Percentiles rank a stretch among this genome's conserved stretches.
These are phyloP conservation scores for Pezicula radicicola DNA, from an alignment of 2,329 filamentous ascomycete species.

Conservation along the genomic window DNA sequence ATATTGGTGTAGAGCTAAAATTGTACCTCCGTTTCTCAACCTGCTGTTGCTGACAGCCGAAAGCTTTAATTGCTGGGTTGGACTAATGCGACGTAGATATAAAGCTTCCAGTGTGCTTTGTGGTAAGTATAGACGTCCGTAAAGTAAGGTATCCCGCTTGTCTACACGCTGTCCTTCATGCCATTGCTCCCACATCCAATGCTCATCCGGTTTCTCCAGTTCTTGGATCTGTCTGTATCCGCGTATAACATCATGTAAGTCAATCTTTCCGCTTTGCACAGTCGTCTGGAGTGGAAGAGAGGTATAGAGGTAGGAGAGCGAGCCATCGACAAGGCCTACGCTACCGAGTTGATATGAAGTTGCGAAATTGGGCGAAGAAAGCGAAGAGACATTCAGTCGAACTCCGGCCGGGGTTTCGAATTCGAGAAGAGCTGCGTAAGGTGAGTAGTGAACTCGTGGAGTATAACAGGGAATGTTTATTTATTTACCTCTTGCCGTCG, in stretches of 20 bases:
- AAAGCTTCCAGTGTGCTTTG: slow-evolving; percentile 83
- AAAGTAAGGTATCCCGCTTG: slow-evolving; percentile 59
- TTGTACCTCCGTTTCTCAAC: slow-evolving; percentile 72
- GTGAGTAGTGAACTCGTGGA: slow-evolving; percentile 6
- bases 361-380: slow-evolving; percentile 89
- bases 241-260: slow-evolving; percentile 72
- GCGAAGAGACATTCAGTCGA: slow-evolving; percentile 82
- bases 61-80: slow-evolving; percentile 75
- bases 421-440: slow-evolving; percentile 69
- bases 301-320: slow-evolving; percentile 95
- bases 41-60: slow-evolving; percentile 72
- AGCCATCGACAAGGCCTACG: slow-evolving; percentile 89
- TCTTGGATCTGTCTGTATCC: slow-evolving; percentile 80
- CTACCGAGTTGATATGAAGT: slow-evolving; percentile 91
- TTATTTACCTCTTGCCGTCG: slow-evolving; percentile 70
- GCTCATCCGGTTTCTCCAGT: slow-evolving; percentile 49
- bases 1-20: slow-evolving; percentile 72
- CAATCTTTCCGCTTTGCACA: slow-evolving; percentile 71
- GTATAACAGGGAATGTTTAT: background rate
- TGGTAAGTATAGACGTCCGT: slow-evolving; percentile 78
- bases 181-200: slow-evolving; percentile 52
- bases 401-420: slow-evolving; percentile 84
- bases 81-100: slow-evolving; percentile 74
- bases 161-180: slow-evolving; percentile 46
- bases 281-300: slow-evolving; percentile 70